Base-by-base conservation (phyloP, 2,329 filamentous ascomycete genomes). In the Verticillium nubilum region DNA sequence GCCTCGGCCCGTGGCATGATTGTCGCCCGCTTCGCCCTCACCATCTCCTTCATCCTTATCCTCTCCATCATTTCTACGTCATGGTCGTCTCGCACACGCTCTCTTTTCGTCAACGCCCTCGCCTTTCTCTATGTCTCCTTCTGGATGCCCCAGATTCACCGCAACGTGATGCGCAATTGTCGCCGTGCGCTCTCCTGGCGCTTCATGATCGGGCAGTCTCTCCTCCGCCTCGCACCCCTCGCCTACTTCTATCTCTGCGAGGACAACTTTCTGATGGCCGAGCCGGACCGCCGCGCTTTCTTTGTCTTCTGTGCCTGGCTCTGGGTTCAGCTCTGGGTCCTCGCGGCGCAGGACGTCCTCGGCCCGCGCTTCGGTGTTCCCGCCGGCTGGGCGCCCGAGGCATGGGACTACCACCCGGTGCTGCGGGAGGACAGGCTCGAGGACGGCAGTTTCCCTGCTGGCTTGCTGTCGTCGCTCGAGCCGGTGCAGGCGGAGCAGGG, bases 401-500 rank as follows among this genome's bases (percentile, higher is more conserved):
- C 90, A 1, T 99, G 96, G 83, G 94, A 99, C 69, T 99, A 99
- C 71, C 94, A 99, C 72, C 94, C 92, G 0, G 81, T 97, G 2
- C 80, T 99, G 25, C 86, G 91, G 28, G 90, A 92, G 68, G 92
- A 96, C 63, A 89, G 87, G 61, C 74, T 91, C 53, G 90, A 97
- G 76, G 86, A 90, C 19, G 91, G 89, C 23, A 88, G 86, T 1
- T 75, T 97, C 63, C 92, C 93, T 0, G 90, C 97, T 60, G 92
- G 92, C 1, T 81, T 92, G 17, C 79, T 85, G 2, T 71, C 67
- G 56, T 75, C 62, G 55, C 66, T 65, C 58, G 72, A 72, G 59
- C 66, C 72, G 60, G 63, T 68, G 57, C 66, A 73, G 59, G 67
- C 70, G 42, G 63, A 67, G 62, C 61, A 77, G 63, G 69, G 75